A percentile compares a stretch with the other conserved stretches of the same genome.
phyloP scores from a whole-genome alignment of 208 protist species.

The Leishmania mexicana region DNA sequence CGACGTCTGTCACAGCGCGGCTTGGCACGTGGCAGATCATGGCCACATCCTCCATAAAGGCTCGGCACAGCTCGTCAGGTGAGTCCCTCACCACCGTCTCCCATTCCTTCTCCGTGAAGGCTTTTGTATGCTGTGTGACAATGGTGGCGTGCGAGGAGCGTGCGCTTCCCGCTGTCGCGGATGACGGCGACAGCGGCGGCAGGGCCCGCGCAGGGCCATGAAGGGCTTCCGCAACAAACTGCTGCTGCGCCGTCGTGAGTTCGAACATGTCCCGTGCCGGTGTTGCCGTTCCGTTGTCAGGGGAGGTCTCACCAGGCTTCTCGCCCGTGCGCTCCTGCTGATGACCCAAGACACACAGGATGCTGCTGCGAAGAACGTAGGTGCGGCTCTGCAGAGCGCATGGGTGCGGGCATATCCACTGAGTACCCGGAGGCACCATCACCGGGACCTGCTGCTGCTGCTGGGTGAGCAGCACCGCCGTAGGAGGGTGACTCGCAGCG shows the following conservation, averaged over 20 bases:
- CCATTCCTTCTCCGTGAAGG: slow-evolving; percentile 18
- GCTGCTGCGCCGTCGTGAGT: slow-evolving; percentile 5
- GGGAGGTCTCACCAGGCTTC: neutral
- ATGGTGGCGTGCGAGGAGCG: slow-evolving; percentile 9
- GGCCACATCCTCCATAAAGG: slow-evolving; percentile 9
- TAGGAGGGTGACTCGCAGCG: neutral
- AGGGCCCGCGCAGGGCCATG: neutral
- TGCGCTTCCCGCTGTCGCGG: slow-evolving; percentile 1
- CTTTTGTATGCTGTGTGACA: slow-evolving; percentile 7
- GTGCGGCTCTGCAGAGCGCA: slow-evolving; percentile 7
- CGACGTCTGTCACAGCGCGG: slow-evolving; percentile 32
- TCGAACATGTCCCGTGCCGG: slow-evolving; percentile 6
- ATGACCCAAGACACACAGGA: slow-evolving; percentile 32
- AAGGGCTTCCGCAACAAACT: neutral
- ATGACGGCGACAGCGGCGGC: neutral
- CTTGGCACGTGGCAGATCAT: slow-evolving; percentile 27
- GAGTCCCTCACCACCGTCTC: slow-evolving; percentile 30
- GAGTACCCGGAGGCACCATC: slow-evolving; percentile 3
- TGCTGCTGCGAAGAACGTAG: slow-evolving; percentile 31
- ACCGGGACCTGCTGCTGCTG: slow-evolving; percentile 10
- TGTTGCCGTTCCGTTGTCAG: neutral
- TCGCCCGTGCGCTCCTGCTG: neutral
- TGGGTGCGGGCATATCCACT: slow-evolving; percentile 12
- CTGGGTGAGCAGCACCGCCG: neutral
- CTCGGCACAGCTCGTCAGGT: slow-evolving; percentile 29